These are phyloP conservation scores for Barnettozyma pratensis DNA, from an alignment of 805 yeast genomes.

Conservation along the genomic window DNA sequence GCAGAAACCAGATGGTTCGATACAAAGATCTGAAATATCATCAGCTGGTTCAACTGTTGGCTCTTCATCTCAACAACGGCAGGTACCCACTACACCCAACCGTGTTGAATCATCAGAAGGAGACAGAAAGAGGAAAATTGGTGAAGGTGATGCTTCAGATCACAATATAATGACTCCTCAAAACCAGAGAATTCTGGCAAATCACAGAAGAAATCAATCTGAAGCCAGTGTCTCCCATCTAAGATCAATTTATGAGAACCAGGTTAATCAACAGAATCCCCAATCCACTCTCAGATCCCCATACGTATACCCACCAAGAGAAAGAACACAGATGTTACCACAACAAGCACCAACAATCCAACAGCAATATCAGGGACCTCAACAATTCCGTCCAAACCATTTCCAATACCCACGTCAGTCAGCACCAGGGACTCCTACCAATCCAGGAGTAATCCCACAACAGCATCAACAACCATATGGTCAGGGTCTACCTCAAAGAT, in stretches of 20 bases:
- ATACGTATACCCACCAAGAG: conserved; percentile 11
- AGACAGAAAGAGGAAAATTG: conserved; percentile 6
- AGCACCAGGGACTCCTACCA: background rate
- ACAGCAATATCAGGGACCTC: conserved; percentile 5
- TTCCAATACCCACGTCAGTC: conserved; percentile 7
- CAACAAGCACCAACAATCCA: conserved; percentile 6
- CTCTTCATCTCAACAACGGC: background rate
- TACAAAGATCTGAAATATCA: conserved; percentile 1
- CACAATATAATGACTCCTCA: background rate
- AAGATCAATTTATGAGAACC: conserved; percentile 20
- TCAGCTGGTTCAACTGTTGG: conserved; percentile 7
- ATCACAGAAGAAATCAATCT: conserved; percentile 26
- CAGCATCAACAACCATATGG: background rate
- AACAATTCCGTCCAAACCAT: conserved; percentile 3
- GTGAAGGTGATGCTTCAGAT: background rate
- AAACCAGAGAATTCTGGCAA: background rate
- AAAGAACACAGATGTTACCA: background rate
- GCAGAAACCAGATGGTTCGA: conserved; percentile 22
- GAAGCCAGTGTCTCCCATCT: conserved; percentile 25
- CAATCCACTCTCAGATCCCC: conserved; percentile 9
- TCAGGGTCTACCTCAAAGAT: background rate
- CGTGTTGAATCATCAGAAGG: background rate
- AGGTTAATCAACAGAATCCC: conserved; percentile 3
- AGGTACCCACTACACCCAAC: conserved; percentile 1
- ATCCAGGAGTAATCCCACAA: background rate